phyloP scores from a whole-genome alignment of 202 grass and related monocot genomes.

The Panicum virgatum region DNA sequence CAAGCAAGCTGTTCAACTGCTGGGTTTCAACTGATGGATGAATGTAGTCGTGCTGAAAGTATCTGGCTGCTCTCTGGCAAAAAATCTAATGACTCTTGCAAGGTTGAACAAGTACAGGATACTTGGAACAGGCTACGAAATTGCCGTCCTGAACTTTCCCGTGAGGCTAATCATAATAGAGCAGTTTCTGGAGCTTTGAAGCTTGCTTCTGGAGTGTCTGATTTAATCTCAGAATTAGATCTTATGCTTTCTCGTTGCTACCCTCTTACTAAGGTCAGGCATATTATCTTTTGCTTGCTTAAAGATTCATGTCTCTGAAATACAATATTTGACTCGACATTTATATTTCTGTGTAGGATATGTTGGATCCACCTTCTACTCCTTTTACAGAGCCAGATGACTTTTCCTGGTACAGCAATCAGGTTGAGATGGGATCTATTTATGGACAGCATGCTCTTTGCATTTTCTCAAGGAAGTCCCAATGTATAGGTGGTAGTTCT shows the following conservation, averaged over 20 bases:
- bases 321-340: conserved; percentile 26
- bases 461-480: conserved; percentile 49
- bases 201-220: conserved; percentile 49
- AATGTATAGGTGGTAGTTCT: conserved; percentile 32
- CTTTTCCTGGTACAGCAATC: conserved; percentile 61
- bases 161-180: conserved; percentile 53
- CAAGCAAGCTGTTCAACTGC: conserved; percentile 51
- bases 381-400: conserved; percentile 57
- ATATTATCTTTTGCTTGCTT: conserved; percentile 30
- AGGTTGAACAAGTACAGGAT: conserved; percentile 57
- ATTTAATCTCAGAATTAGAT: conserved; percentile 87
- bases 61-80: conserved; percentile 47
- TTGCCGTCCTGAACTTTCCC: conserved; percentile 47
- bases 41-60: conserved; percentile 79
- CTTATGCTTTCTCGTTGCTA: conserved; percentile 62
- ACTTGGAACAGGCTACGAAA: conserved; percentile 78
- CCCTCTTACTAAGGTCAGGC: conserved; percentile 60
- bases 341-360: conserved; percentile 66
- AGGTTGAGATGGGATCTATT: conserved; percentile 81
- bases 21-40: conserved; percentile 79
- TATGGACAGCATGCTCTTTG: conserved; percentile 82
- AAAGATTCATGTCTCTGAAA: conserved; percentile 6
- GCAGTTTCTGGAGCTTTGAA: conserved; percentile 54
- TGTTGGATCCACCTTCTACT: conserved; percentile 57
- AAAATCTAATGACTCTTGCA: conserved; percentile 41